Evolutionary conservation across 441 rosid species (phyloP).

Genomic region (Raphanus hybrid): DNA sequence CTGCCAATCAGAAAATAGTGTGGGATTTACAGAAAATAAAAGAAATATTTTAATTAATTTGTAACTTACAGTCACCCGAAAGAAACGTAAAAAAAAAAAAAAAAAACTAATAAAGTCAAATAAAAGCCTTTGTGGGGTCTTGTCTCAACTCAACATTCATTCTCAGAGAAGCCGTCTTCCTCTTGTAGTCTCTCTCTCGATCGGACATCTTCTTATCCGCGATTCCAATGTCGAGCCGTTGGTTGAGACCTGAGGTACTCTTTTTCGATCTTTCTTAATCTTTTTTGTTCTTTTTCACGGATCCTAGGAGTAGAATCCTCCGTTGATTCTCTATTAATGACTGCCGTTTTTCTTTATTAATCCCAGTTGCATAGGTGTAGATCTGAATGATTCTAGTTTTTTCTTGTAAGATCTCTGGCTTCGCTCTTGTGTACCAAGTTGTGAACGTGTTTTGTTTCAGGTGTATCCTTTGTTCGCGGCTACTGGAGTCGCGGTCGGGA

Average conservation of each 20-base stretch:
- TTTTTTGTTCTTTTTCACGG: no score
- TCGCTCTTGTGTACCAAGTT: conserved; percentile 46
- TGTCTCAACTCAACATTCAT: not conserved
- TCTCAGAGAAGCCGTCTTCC: conserved; percentile 36
- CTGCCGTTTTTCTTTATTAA: not conserved
- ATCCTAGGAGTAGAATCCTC: not conserved
- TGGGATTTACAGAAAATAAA: conserved; percentile 8
- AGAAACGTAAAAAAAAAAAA: conserved; percentile 19
- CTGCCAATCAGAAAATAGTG: conserved; percentile 31
- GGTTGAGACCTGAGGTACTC: conserved; percentile 91
- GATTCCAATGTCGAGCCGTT: conserved; percentile 63
- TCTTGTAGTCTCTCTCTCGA: conserved; percentile 23
- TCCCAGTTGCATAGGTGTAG: not conserved
- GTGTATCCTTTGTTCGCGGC: conserved; percentile 96
- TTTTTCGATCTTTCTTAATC: not conserved
- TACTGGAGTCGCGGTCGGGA: conserved; percentile 82
- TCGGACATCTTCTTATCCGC: conserved; percentile 11
- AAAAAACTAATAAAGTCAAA: conserved; percentile 31
- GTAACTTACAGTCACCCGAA: conserved; percentile 5
- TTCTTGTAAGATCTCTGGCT: not conserved
- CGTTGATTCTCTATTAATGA: conserved; percentile 10
- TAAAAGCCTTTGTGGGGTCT: conserved; percentile 13
- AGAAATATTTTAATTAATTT: not conserved
- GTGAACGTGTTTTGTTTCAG: conserved; percentile 34
- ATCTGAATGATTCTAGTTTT: conserved; percentile 2